Evolutionary conservation across 75 land plant genomes (phyloP).

Genomic region (Cryptomeria japonica): DNA sequence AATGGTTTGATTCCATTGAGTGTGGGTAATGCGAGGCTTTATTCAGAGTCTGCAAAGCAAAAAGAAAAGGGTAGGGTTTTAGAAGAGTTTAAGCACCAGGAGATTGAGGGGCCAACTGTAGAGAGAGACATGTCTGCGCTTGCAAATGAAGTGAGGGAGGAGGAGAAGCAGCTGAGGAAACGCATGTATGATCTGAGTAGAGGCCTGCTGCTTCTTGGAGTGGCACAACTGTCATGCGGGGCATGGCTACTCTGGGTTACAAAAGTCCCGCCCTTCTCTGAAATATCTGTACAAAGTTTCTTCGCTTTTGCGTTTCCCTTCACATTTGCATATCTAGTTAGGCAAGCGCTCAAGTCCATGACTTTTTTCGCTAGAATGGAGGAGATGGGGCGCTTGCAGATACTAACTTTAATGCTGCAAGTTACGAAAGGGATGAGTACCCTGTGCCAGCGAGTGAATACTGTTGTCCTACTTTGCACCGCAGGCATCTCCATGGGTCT

Average conservation of each 20-base stretch:
- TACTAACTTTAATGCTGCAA: conserved; percentile 79
- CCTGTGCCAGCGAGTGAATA: conserved; percentile 32
- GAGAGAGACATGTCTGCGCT: conserved; percentile 79
- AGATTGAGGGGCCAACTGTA: conserved; percentile 91
- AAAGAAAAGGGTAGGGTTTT: background rate
- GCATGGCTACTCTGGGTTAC: conserved; percentile 49
- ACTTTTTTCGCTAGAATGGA: conserved; percentile 83
- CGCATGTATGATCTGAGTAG: conserved; percentile 46
- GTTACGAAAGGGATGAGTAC: conserved; percentile 36
- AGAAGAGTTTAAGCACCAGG: conserved; percentile 27
- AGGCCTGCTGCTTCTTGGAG: conserved; percentile 39
- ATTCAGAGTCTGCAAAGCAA: background rate
- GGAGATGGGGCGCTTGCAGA: conserved; percentile 84
- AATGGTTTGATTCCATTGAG: background rate
- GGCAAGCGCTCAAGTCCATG: conserved; percentile 61
- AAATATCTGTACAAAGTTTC: conserved; percentile 32
- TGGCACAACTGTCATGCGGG: conserved; percentile 53
- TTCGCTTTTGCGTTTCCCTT: conserved; percentile 62
- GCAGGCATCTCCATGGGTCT: conserved; percentile 38
- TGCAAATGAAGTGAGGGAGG: conserved; percentile 75
- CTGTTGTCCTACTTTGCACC: conserved; percentile 31
- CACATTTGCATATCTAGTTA: conserved; percentile 53
- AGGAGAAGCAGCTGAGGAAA: conserved; percentile 37
- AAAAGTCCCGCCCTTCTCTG: conserved; percentile 17
- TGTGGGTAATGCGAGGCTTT: background rate